Base-by-base conservation (phyloP, 1,284 basidiomycete species). In the Marasmius sp. region DNA sequence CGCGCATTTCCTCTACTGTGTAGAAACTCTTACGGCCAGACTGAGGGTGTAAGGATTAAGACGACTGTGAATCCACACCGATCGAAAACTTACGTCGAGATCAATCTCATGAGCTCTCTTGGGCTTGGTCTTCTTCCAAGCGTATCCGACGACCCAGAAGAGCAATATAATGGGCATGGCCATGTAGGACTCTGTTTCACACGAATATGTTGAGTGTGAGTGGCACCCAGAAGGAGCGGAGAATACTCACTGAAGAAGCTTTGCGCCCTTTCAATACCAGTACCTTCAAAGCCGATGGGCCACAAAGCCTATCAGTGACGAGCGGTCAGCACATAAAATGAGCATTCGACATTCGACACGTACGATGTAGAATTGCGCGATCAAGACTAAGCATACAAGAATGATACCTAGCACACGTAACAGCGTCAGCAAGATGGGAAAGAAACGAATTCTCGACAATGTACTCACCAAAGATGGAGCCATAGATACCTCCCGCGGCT, bases 341-440 rank as follows among this genome's bases (percentile, higher is more conserved):
- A n/a, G n/a, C n/a, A n/a, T n/a, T n/a, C n/a, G n/a, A n/a, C n/a
- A n/a, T n/a, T n/a, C n/a, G 45, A 41, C 12, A 68, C 70, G 60
- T 60, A 75, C 77, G 39, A 77, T 71, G 64, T 80, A 80, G 70
- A 80, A 79, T 61, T 80, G 77, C 10, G 76, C 77, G 54, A 80
- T 74, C 52, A 79, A 65, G 36, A 79, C 77, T 16, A 80, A 67
- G 52, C 66, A 43, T 47, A 79, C 67, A 56, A 79, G 75, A 58
- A 77, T 68, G 27, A 75, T 72, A 64, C 78, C 77, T 59, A 79
- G 75, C 75, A 75, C 79, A 4, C 27, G 27, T 5, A 27, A 2
- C 5, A 27, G 27, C 5, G 27, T 27, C 27, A 27, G 27, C 27
- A 27, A 2, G 5, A 5, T 5, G 2, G 2, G 27, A 27, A 5